Evolutionary conservation across 1,284 basidiomycete species (phyloP), one percentile per base, ranked within the genome.

Genomic region (Kalmanozyma brasiliensis): DNA sequence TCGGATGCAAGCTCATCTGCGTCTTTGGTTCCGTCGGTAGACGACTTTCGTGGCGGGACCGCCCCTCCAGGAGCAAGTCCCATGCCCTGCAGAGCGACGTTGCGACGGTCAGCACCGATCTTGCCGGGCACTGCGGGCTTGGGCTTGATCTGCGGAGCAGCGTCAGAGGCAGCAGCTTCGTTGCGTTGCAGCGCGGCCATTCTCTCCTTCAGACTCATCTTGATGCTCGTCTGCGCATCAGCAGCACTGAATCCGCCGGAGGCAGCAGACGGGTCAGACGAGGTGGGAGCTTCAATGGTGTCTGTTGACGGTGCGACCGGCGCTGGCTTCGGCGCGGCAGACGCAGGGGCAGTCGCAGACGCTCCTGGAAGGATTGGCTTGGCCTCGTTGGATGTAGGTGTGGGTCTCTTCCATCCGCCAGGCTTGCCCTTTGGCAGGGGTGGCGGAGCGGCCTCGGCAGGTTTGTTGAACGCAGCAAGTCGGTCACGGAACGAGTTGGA

Each of bases 391-490:
- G 70, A 40, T 1, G 65, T 49, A 1, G 74, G 69, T 11, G 72
- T 44, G 0, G 79, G 77, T 19, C 78, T 55, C 40, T 78, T 79
- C 79, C 79, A 81, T 33, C 65, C 77, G 11, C 76, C 76, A 11
- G 77, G 78, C 51, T 79, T 80, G 20, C 55, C 72, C 26, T 65
- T 63, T 6, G 77, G 78, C 14, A 74, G 42, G 11, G 79, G 79
- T 16, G 78, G 79, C 23, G 78, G 68, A 13, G 68, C 60, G 2
- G 63, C 37, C 13, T 76, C 70, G 5, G 52, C 65, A 0, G 77
- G 73, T 49, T 80, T 78, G 60, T 81, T 80, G 67, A 81, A 81
- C 11, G 79, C 79, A 5, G 79, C 79, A 20, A 81, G 74, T 16
- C 79, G 72, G n/a, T 81, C 79, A 14, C 74, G 69, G 42, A 79